These are phyloP conservation scores for Blastobotrys robertii DNA, from an alignment of 805 yeast species.

Conservation along the genomic window DNA sequence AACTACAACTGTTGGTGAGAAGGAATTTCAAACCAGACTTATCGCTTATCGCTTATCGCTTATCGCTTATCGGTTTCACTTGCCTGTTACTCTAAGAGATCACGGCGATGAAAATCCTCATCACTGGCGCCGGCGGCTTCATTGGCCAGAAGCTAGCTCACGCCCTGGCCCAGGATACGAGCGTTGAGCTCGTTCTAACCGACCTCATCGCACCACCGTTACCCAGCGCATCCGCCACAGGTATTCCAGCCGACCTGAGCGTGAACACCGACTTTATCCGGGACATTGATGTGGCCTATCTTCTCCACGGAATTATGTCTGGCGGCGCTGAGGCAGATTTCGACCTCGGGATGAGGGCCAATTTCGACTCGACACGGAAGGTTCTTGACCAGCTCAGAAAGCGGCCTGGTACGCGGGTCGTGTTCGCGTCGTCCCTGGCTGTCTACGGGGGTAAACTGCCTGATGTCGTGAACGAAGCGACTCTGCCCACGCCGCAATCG, in stretches of 20 bases:
- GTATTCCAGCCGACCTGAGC: constrained; percentile 14
- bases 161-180: constrained; percentile 9
- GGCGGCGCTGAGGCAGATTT: constrained; percentile 20
- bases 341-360: constrained; percentile 19
- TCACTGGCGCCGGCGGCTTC: constrained; percentile 22
- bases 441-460: constrained; percentile 20
- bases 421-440: constrained; percentile 18
- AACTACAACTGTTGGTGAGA: too few relatives aligned
- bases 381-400: constrained; percentile 15
- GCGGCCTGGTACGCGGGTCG: constrained; percentile 11
- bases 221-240: constrained; percentile 6
- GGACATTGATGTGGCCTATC: constrained; percentile 11
- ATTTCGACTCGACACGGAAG: constrained; percentile 17
- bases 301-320: constrained; percentile 22
- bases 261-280: constrained; percentile 7
- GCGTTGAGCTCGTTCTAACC: constrained; percentile 12
- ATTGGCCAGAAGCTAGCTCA: constrained; percentile 17
- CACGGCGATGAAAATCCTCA: constrained; percentile 15
- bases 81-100: too few relatives aligned
- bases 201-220: constrained; percentile 16
- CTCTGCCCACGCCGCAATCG: constrained; percentile 18
- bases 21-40: too few relatives aligned
- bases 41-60: too few relatives aligned
- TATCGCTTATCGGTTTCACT: too few relatives aligned
- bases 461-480: constrained; percentile 13